These are phyloP conservation scores for Paraphaeosphaeria sporulosa DNA, from an alignment of 2,329 filamentous ascomycete species.

Conservation along the genomic window DNA sequence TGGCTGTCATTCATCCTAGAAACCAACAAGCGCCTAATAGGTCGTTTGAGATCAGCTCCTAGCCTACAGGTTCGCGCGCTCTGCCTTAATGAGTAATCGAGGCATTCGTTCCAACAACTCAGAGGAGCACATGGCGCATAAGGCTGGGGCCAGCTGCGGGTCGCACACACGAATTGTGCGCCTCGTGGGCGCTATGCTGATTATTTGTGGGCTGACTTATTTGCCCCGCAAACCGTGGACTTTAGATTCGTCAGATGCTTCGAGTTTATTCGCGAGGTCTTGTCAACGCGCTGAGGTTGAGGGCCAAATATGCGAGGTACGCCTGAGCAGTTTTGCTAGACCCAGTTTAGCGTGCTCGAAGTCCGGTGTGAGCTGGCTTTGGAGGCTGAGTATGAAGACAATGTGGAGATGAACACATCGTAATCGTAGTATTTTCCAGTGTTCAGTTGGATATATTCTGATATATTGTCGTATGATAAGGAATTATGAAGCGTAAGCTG, in stretches of 20 bases:
- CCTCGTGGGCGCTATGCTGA: conserved; percentile 7
- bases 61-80: background rate
- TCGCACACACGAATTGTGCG: background rate
- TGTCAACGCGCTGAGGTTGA: conserved; percentile 2
- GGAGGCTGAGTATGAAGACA: conserved; percentile 10
- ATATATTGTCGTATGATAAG: background rate
- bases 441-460: background rate
- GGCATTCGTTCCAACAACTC: conserved; percentile 3
- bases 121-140: background rate
- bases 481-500: background rate
- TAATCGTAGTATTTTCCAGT: background rate
- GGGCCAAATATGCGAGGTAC: background rate
- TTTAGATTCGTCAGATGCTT: background rate
- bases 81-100: background rate
- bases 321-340: conserved; percentile 3
- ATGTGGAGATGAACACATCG: conserved; percentile 9
- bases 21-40: background rate
- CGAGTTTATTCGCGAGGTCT: conserved; percentile 5
- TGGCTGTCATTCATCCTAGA: background rate
- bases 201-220: background rate
- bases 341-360: conserved; percentile 1
- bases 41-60: conserved; percentile 1
- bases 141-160: conserved; percentile 4
- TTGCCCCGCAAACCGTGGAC: background rate
- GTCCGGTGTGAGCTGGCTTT: conserved; percentile 4